Conservation (phyloP, 139 green algal genomes). For the Volvox africanus region DNA sequence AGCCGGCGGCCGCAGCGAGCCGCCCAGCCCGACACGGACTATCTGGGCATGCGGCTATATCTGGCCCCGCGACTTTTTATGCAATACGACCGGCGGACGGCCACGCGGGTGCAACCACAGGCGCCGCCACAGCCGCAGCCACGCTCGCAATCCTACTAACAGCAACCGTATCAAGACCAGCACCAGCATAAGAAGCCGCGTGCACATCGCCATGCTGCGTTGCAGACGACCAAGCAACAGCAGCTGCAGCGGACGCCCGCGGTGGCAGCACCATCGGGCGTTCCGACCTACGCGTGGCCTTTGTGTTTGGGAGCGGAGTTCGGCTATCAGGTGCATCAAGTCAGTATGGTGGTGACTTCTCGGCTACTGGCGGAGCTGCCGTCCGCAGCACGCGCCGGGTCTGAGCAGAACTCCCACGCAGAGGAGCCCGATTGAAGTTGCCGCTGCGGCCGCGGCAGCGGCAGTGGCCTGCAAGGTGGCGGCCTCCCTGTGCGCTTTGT, state of each 20-base stretch:
- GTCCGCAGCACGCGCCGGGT: neutral
- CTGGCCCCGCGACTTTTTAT: neutral
- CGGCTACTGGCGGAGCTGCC: neutral
- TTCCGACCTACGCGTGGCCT: neutral
- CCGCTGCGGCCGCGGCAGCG: neutral
- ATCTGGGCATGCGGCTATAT: neutral
- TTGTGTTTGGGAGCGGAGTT: conserved; percentile 19
- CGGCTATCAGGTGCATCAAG: neutral
- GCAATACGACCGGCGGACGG: neutral
- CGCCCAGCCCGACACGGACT: neutral
- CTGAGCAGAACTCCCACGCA: neutral
- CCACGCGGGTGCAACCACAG: neutral
- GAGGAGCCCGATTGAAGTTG: neutral
- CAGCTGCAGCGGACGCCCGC: neutral
- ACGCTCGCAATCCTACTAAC: neutral
- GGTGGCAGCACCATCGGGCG: neutral
- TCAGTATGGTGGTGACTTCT: conserved; percentile 14
- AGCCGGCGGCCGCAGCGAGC: neutral
- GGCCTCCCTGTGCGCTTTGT: neutral
- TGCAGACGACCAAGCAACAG: neutral
- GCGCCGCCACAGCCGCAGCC: neutral
- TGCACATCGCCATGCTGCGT: no score
- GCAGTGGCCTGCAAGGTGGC: neutral
- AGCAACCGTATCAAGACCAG: neutral
- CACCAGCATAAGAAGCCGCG: no score